Evolutionary conservation across 306 rosid genomes (phyloP), one percentile per base, ranked within the genome.

Genomic region (Medicago arabica): DNA sequence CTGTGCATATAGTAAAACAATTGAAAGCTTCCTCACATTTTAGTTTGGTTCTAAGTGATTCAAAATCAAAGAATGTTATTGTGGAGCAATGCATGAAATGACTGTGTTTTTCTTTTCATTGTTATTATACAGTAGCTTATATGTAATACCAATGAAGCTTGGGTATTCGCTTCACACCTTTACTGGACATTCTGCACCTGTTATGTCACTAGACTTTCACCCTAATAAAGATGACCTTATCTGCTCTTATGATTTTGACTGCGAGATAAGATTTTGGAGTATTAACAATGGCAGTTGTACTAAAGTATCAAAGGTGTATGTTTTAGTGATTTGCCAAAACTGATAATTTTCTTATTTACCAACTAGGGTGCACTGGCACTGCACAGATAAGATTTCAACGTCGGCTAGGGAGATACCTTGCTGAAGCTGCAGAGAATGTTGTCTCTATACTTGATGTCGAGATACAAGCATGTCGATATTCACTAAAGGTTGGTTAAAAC

Each of bases 211-310:
- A n/a, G n/a, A n/a, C n/a, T n/a, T n/a, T n/a, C n/a, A n/a, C n/a
- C n/a, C n/a, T n/a, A n/a, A n/a, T n/a, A n/a, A n/a, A n/a, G n/a
- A n/a, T n/a, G n/a, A n/a, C n/a, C n/a, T n/a, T n/a, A n/a, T n/a
- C n/a, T n/a, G n/a, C n/a, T n/a, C n/a, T n/a, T n/a, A 97, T 81
- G 99, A 95, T 60, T 82, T 87, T 17, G 97, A 95, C 47, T 93
- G 97, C 12, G 96, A 92, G 90, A 89, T 95, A 82, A 92, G 98
- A 34, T 95, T 86, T 81, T 95, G 99, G 99, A 92, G 95, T 80
- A 90, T 95, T 34, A 95, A 80, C 80, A 90, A 89, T 19, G 97
- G 99, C 55, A 95, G 84, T 83, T 95, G 88, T 77, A 43, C 88
- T 34, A 74, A 83, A 53, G 92, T 89, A 64, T 81, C 80, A 62